Conservation (phyloP, 1,284 basidiomycete genomes). For the Anthracocystis panici-leucophaei region DNA sequence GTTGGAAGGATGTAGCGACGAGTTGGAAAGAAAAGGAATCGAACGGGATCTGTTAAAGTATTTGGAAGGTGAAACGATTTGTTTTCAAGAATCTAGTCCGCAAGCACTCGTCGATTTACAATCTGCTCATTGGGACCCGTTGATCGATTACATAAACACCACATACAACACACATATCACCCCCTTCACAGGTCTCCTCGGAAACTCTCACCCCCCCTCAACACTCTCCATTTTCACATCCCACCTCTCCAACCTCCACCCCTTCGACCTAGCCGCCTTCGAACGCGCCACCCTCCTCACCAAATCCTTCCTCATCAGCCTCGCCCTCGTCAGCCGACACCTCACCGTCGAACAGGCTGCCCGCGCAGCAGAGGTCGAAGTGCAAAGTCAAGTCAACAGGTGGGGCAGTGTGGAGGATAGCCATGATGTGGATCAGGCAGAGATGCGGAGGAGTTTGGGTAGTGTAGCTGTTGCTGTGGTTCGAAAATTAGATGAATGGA, state of each 20-base stretch:
- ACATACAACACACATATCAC: slow-evolving; percentile 71
- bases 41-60: slow-evolving; percentile 83
- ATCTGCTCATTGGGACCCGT: slow-evolving; percentile 87
- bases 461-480: slow-evolving; percentile 53
- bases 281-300: slow-evolving; percentile 90
- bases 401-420: slow-evolving; percentile 99
- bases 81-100: slow-evolving; percentile 86
- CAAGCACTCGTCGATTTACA: slow-evolving; percentile 83
- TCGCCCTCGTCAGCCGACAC: slow-evolving; percentile 83
- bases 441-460: slow-evolving; percentile 85
- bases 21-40: slow-evolving; percentile 76
- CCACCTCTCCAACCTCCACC: slow-evolving; percentile 33
- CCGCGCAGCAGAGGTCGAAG: slow-evolving; percentile 88
- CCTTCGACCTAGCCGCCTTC: slow-evolving; percentile 75
- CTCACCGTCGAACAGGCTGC: slow-evolving; percentile 83
- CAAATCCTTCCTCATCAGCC: slow-evolving; percentile 89
- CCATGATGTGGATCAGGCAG: slow-evolving; percentile 85
- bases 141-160: slow-evolving; percentile 85
- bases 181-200: slow-evolving; percentile 48
- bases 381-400: slow-evolving; percentile 89
- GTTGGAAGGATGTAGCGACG: slow-evolving; percentile 81
- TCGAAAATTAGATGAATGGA: slow-evolving; percentile 3
- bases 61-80: slow-evolving; percentile 94
- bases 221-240: slow-evolving; percentile 26
- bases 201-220: slow-evolving; percentile 34